Evolutionary conservation across 2,329 filamentous ascomycete genomes (phyloP).

Genomic region (Bipolaris oryzae): DNA sequence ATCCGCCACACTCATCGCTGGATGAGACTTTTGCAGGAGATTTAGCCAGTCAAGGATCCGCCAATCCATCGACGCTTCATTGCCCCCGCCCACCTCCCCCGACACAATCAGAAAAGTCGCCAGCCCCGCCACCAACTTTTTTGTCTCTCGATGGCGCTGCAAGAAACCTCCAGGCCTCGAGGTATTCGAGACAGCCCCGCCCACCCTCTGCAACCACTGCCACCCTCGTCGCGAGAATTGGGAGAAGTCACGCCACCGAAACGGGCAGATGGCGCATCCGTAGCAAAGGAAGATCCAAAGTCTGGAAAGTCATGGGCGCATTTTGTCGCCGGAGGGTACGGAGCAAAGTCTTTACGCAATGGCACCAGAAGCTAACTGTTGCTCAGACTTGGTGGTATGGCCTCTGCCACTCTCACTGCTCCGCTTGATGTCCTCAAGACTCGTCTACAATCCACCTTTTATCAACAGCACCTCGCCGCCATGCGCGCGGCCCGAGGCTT

Average conservation of each 20-base stretch:
- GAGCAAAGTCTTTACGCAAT: slow-evolving; percentile 30
- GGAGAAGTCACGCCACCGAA: slow-evolving; percentile 61
- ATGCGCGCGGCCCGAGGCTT: slow-evolving; percentile 65
- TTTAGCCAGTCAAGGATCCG: background rate
- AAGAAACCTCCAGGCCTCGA: slow-evolving; percentile 41
- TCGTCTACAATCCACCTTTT: slow-evolving; percentile 90
- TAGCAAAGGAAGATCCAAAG: slow-evolving; percentile 51
- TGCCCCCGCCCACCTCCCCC: slow-evolving; percentile 8
- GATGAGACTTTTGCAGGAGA: slow-evolving; percentile 4
- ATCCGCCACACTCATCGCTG: slow-evolving; percentile 7
- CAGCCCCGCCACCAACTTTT: slow-evolving; percentile 15
- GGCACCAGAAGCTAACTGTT: slow-evolving; percentile 20
- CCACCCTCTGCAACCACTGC: slow-evolving; percentile 35
- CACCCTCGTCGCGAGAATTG: slow-evolving; percentile 64
- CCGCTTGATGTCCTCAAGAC: slow-evolving; percentile 95
- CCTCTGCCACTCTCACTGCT: slow-evolving; percentile 87
- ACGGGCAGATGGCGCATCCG: slow-evolving; percentile 46
- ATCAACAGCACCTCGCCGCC: slow-evolving; percentile 79
- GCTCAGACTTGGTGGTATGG: slow-evolving; percentile 82
- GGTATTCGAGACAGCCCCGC: slow-evolving; percentile 34
- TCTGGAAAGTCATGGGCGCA: slow-evolving; percentile 83
- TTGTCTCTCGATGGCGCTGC: slow-evolving; percentile 43
- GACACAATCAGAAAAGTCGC: background rate
- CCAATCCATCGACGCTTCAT: background rate
- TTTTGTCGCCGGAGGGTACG: slow-evolving; percentile 86